Evolutionary conservation across 148 eudicot species (phyloP).

Genomic region (Cornus florida): DNA sequence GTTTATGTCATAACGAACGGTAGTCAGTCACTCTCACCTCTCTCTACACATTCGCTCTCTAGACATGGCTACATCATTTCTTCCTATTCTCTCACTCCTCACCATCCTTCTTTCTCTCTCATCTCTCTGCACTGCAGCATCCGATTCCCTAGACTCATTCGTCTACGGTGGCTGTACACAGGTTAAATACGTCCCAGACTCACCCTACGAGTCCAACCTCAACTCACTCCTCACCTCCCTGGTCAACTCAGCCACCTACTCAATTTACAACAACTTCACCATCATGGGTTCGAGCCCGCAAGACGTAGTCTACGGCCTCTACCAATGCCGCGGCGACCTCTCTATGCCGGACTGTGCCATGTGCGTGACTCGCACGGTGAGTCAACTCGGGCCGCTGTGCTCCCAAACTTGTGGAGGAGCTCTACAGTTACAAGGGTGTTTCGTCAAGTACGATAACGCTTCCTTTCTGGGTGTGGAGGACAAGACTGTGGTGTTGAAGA

Average conservation of each 20-base stretch:
- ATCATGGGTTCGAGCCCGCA: constrained; percentile 41
- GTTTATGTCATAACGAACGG: background rate
- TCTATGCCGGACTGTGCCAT: constrained; percentile 54
- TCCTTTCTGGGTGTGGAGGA: constrained; percentile 58
- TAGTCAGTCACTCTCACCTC: background rate
- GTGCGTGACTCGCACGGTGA: constrained; percentile 52
- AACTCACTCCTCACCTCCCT: constrained; percentile 62
- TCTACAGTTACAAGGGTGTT: constrained; percentile 57
- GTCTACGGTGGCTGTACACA: constrained; percentile 64
- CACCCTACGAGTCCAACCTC: constrained; percentile 49
- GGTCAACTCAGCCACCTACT: constrained; percentile 59
- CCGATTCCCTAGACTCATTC: constrained; percentile 28
- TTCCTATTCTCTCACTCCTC: constrained; percentile 14
- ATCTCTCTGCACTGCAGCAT: background rate
- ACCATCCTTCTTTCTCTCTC: background rate
- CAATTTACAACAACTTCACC: constrained; percentile 54
- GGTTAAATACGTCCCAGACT: constrained; percentile 37
- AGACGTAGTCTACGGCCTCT: constrained; percentile 48
- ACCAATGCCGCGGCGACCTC: constrained; percentile 61
- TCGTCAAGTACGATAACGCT: constrained; percentile 51
- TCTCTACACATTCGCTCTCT: constrained; percentile 19
- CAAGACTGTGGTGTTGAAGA: constrained; percentile 51
- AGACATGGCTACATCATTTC: constrained; percentile 9
- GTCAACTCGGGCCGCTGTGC: constrained; percentile 45
- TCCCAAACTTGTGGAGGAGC: constrained; percentile 48